These are phyloP conservation scores for Albatrellus ellisii DNA, from an alignment of 768 basidiomycete species.

Conservation along the genomic window DNA sequence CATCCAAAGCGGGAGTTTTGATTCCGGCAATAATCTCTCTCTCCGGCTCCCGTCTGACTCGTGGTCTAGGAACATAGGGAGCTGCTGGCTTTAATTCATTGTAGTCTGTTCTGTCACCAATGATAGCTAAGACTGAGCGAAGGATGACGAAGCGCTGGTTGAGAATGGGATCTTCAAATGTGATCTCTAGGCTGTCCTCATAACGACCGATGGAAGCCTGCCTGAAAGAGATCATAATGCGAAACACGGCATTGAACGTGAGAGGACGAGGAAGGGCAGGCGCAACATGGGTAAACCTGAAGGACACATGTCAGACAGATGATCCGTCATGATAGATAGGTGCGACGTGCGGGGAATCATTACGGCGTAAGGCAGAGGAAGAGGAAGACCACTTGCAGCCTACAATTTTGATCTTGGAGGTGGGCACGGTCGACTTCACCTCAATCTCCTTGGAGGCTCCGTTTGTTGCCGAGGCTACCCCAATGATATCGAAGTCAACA, in stretches of 20 bases:
- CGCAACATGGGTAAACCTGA: too few relatives aligned
- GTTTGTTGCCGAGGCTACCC: background rate
- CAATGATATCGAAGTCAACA: background rate
- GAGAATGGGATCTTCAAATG: constrained; percentile 26
- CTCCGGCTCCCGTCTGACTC: constrained; percentile 10
- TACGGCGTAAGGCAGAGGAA: background rate
- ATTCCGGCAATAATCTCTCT: constrained; percentile 20
- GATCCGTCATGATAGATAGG: too few relatives aligned
- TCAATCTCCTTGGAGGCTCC: background rate
- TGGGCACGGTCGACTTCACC: background rate
- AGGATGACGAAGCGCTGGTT: constrained; percentile 32
- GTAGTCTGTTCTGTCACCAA: constrained; percentile 37
- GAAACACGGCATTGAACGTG: background rate
- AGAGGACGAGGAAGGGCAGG: background rate
- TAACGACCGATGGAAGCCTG: constrained; percentile 27
- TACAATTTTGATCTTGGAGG: background rate
- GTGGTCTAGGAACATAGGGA: constrained; percentile 25
- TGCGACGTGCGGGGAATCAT: too few relatives aligned
- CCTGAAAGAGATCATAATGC: constrained; percentile 9
- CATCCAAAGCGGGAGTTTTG: constrained; percentile 27
- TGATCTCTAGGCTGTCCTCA: constrained; percentile 34
- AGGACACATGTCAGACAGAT: too few relatives aligned
- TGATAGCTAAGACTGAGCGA: constrained; percentile 30
- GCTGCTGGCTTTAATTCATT: constrained; percentile 31
- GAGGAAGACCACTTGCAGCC: background rate